Conservation (phyloP, 2,329 filamentous ascomycete genomes). For the Stylonectria norvegica region DNA sequence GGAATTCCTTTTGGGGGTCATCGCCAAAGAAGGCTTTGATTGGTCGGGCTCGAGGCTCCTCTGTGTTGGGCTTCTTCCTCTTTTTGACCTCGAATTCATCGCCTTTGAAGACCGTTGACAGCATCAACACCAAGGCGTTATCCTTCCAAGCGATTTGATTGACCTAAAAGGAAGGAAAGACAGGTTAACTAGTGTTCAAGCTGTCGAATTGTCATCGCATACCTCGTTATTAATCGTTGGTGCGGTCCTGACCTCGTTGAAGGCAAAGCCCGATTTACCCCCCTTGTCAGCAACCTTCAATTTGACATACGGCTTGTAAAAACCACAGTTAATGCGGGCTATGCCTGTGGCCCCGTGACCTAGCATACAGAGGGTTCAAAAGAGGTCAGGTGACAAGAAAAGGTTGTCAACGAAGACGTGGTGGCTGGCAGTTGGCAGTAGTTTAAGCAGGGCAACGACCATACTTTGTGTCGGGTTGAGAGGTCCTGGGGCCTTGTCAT, state of each 20-base stretch:
- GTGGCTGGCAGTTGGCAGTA: conserved; percentile 10
- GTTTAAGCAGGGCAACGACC: conserved; percentile 13
- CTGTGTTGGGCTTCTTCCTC: conserved; percentile 5
- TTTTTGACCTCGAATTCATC: neutral
- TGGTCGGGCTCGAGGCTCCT: conserved; percentile 1
- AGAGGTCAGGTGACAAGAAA: conserved; percentile 9
- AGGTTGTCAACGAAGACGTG: conserved; percentile 18
- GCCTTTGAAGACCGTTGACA: conserved; percentile 3
- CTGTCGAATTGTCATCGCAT: neutral
- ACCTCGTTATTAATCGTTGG: conserved; percentile 5
- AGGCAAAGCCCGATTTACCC: neutral
- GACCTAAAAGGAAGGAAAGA: neutral
- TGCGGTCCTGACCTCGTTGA: conserved; percentile 1
- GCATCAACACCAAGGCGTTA: conserved; percentile 1
- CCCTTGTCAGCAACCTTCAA: conserved; percentile 5
- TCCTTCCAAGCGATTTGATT: conserved; percentile 1
- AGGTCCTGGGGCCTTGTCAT: too few species aligned
- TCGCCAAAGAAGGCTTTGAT: conserved; percentile 10
- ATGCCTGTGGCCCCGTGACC: conserved; percentile 11
- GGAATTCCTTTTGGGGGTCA: conserved; percentile 3
- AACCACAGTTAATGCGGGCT: conserved; percentile 10
- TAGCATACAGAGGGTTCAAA: conserved; percentile 4
- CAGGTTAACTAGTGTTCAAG: conserved; percentile 1
- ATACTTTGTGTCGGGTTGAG: conserved; percentile 13
- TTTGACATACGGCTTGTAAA: conserved; percentile 5